Base-by-base conservation (phyloP, 176 grass and related monocot species). In the Secale cereale region DNA sequence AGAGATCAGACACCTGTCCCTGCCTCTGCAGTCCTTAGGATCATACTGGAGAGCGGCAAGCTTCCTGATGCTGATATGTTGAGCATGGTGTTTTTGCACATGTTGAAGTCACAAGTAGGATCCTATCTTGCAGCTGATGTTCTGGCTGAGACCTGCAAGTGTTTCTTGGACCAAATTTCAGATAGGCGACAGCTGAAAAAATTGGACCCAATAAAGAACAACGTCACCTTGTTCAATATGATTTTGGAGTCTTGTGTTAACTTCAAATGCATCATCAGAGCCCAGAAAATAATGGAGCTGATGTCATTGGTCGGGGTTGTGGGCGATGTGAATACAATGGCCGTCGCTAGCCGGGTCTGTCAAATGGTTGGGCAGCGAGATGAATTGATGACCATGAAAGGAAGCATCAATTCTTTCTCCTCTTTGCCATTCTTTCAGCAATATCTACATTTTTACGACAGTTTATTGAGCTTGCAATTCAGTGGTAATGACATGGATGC, bases 401-500 rank as follows among this genome's bases (percentile, higher is more conserved):
- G 72, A 81, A 88, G 84, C 41, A 86, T 94, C 7, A 81, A 92
- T 87, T 73, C 81, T 74, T 81, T 92, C 43, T 66, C 31, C 23
- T 65, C 41, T 61, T 66, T 76, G 77, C 28, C 41, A 78, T 86
- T 94, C 59, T 60, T 76, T 91, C 79, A 76, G 30, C 88, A 87
- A 70, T 93, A 80, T 87, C 80, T 69, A 28, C 74, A 90, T 85
- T 95, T 98, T 79, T 95, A 94, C 81, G 93, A 92, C 79, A 81
- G 74, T 82, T 85, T 98, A 59, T 81, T 95, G 82, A 95, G 84
- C 70, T 52, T 98, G 72, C 86, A 95, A 59, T 95, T 95, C 83
- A 95, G 87, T 81, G 90, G 92, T 86, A 82, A 91, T 87, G 96
- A 95, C 65, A 78, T 95, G 23, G 87, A 98, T 88, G 77, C 89